A percentile compares a stretch with the other conserved stretches of the same genome.
These are phyloP conservation scores for Aspergillus versicolor DNA, from an alignment of 2,329 filamentous ascomycete genomes.

Conservation along the genomic window DNA sequence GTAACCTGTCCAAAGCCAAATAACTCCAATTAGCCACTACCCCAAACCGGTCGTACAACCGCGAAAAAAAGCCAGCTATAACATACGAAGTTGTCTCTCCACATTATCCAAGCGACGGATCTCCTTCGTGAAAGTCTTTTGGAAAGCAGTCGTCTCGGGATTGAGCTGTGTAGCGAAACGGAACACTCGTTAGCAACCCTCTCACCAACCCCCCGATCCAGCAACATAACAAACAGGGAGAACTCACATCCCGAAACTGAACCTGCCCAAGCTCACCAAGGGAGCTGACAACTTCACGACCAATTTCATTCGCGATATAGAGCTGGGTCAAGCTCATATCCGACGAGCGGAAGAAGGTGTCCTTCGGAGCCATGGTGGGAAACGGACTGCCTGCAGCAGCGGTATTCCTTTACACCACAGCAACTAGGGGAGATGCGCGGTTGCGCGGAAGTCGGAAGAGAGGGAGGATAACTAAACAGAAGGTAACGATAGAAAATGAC, in stretches of 20 bases:
- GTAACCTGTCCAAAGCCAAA: slow-evolving; percentile 61
- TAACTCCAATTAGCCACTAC: neutral
- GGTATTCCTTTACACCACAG: slow-evolving; percentile 22
- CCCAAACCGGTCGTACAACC: neutral
- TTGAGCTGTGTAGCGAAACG: slow-evolving; percentile 66
- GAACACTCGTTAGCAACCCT: neutral
- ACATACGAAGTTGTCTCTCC: slow-evolving; percentile 90
- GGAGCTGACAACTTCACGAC: slow-evolving; percentile 93
- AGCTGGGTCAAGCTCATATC: slow-evolving; percentile 99
- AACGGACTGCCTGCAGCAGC: slow-evolving; percentile 23
- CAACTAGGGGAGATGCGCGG: slow-evolving; percentile 7
- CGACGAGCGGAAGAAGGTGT: slow-evolving; percentile 99
- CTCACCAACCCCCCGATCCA: neutral
- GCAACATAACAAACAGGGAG: neutral
- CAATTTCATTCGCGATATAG: slow-evolving; percentile 98
- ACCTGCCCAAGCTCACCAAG: slow-evolving; percentile 94
- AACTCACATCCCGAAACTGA: slow-evolving; percentile 91
- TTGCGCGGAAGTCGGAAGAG: neutral
- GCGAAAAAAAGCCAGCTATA: neutral
- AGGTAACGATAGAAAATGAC: slow-evolving; percentile 14
- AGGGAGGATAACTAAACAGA: neutral
- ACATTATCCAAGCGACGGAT: slow-evolving; percentile 97
- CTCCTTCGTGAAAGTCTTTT: slow-evolving; percentile 95
- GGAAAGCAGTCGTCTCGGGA: slow-evolving; percentile 87
- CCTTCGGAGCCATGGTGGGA: slow-evolving; percentile 63